Percentiles rank a stretch among this genome's conserved stretches.
Evolutionary conservation across 1,139 yeast genomes (phyloP).

Genomic region (Protomyces macrosporus): DNA sequence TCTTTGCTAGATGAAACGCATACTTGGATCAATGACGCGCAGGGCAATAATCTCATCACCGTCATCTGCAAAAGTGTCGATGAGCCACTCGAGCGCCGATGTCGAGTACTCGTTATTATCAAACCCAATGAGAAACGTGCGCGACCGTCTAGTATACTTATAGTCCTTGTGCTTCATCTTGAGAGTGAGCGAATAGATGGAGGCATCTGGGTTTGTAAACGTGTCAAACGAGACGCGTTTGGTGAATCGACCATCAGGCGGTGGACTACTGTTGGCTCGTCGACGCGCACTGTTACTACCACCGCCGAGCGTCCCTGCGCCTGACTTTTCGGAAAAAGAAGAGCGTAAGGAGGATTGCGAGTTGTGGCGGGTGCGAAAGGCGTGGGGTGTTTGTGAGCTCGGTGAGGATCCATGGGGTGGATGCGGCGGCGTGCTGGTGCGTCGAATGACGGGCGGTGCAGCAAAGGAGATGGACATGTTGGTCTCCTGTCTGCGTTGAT

Average conservation of each 20-base stretch:
- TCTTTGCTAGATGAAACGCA: background rate
- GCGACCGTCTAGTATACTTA: conserved; percentile 51
- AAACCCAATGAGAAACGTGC: conserved; percentile 60
- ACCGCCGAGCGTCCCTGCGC: background rate
- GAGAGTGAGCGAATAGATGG: conserved; percentile 47
- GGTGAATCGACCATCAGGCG: conserved; percentile 19
- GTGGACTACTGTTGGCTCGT: conserved; percentile 2
- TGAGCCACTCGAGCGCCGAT: conserved; percentile 60
- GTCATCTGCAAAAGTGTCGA: conserved; percentile 52
- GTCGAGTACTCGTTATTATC: conserved; percentile 55
- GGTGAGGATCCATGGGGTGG: background rate
- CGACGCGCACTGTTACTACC: background rate
- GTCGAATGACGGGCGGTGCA: conserved; percentile 14
- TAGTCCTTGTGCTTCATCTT: conserved; percentile 56
- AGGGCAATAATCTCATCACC: conserved; percentile 32
- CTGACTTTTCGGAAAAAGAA: background rate
- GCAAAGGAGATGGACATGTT: conserved; percentile 24
- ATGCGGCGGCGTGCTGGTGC: conserved; percentile 9
- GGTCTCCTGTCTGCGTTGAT: too few relatives aligned
- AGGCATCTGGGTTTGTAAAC: conserved; percentile 43
- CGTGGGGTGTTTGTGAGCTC: conserved; percentile 2
- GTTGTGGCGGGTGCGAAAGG: conserved; percentile 8
- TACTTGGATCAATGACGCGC: conserved; percentile 42
- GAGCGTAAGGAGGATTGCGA: conserved; percentile 12
- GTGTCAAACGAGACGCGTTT: conserved; percentile 53